Evolutionary conservation across 805 yeast genomes (phyloP).

Genomic region (Zygosaccharomyces kombuchaensis): DNA sequence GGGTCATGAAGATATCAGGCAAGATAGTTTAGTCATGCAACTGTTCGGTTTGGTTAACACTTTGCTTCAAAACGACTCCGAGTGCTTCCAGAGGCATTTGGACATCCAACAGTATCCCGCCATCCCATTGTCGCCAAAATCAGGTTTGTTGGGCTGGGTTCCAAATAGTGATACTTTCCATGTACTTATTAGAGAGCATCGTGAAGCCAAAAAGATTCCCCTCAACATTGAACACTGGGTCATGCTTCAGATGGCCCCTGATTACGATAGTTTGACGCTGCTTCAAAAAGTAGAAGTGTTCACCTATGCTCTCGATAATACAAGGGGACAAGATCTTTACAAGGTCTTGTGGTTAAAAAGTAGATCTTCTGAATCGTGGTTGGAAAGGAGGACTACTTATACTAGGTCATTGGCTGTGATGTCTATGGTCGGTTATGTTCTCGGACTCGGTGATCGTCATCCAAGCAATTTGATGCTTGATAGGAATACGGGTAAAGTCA

Average conservation of each 20-base stretch:
- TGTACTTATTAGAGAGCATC: conserved; percentile 81
- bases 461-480: conserved; percentile 96
- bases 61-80: conserved; percentile 81
- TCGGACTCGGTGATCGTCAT: conserved; percentile 96
- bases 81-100: conserved; percentile 92
- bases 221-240: conserved; percentile 91
- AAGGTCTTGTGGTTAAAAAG: conserved; percentile 95
- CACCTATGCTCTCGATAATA: conserved; percentile 90
- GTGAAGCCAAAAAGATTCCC: conserved; percentile 85
- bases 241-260: conserved; percentile 96
- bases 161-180: conserved; percentile 97
- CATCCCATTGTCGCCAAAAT: conserved; percentile 91
- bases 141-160: conserved; percentile 97
- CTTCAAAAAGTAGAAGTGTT: conserved; percentile 94
- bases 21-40: conserved; percentile 97
- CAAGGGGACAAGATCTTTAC: conserved; percentile 93
- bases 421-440: conserved; percentile 98
- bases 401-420: conserved; percentile 94
- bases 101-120: conserved; percentile 91
- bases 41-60: conserved; percentile 93
- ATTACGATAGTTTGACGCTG: conserved; percentile 82
- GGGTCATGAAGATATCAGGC: conserved; percentile 98
- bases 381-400: conserved; percentile 93
- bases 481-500: conserved; percentile 88
- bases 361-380: conserved; percentile 94